Base-by-base conservation (phyloP, 2,329 filamentous ascomycete species). In the Xenoacremonium recifei region DNA sequence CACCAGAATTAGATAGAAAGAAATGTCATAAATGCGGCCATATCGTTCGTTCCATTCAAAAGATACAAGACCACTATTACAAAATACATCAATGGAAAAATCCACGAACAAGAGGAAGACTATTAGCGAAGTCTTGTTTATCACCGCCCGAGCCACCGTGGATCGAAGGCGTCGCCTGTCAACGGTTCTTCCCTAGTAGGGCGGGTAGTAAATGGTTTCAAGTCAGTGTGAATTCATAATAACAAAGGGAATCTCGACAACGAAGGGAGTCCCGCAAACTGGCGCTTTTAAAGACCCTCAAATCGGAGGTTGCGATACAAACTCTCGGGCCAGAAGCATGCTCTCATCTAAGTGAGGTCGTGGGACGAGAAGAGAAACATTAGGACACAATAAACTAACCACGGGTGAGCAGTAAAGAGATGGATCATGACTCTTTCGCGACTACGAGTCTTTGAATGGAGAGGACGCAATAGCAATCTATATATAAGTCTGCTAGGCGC, bases 161-260 rank as follows among this genome's bases (percentile, higher is more conserved):
- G 35, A 23, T 19, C 19, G n/a, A 37, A 21, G 23, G 23, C 9
- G 35, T 37, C n/a, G 18, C 19, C 7, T 37, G 35, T 13, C 20
- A 47, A 43, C 33, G 40, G 5, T 41, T 41, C 21, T 41, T 41
- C 34, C 15, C 21, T 4, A 34, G 29, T 29, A 41, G 39, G 21
- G 32, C 20, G 15, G 39, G 30, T 13, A 41, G 34, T 30, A 16
- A 23, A 6, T 41, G 23, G 39, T 41, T 41, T 31, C 21, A 41
- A 16, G 39, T 41, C 23, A 19, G 33, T 21, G 16, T 12, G 9
- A 36, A 41, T 30, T 20, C 13, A 19, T 12, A 6, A 37, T 19
- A 21, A 20, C 35, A 19, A 15, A 21, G 16, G 35, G 23, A 37
- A 20, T 12, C 6, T 11, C 16, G 17, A 11, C 7, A 21, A 19